Evolutionary conservation across 2,329 filamentous ascomycete species (phyloP).

Genomic region (Pestalotiopsis sp.): DNA sequence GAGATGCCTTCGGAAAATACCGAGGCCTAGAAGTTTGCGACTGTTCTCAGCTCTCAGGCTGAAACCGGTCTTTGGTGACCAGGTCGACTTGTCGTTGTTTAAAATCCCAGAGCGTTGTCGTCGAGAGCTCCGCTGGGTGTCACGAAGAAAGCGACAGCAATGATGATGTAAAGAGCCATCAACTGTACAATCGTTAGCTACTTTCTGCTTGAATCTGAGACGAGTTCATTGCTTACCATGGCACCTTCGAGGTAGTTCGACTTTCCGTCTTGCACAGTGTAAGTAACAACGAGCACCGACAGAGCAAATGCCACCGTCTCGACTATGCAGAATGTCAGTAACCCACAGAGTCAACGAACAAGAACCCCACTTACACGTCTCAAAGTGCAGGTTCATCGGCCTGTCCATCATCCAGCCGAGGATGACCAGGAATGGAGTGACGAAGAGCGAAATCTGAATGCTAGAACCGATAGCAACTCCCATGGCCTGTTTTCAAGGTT

Average conservation of each 20-base stretch:
- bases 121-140: constrained; percentile 54
- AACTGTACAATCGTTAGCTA: constrained; percentile 29
- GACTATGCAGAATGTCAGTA: constrained; percentile 42
- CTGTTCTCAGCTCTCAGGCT: neutral
- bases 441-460: constrained; percentile 81
- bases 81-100: neutral
- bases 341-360: neutral
- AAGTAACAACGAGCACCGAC: constrained; percentile 75
- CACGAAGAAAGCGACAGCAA: constrained; percentile 63
- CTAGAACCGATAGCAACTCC: constrained; percentile 81
- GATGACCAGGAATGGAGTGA: constrained; percentile 79
- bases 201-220: neutral
- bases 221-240: constrained; percentile 53
- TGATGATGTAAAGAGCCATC: constrained; percentile 59
- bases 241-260: constrained; percentile 84
- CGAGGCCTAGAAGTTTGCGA: neutral
- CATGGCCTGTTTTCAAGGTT: constrained; percentile 54
- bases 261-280: constrained; percentile 78
- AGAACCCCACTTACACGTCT: constrained; percentile 54
- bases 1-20: neutral
- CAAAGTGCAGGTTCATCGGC: constrained; percentile 79
- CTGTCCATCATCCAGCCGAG: constrained; percentile 75
- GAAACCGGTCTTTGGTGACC: neutral
- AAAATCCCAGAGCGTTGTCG: constrained; percentile 24
- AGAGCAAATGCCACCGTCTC: constrained; percentile 79